A percentile compares a stretch with the other conserved stretches of the same genome.
phyloP scores from a whole-genome alignment of 2,329 filamentous ascomycete genomes.

The Pseudocercospora crystallina region DNA sequence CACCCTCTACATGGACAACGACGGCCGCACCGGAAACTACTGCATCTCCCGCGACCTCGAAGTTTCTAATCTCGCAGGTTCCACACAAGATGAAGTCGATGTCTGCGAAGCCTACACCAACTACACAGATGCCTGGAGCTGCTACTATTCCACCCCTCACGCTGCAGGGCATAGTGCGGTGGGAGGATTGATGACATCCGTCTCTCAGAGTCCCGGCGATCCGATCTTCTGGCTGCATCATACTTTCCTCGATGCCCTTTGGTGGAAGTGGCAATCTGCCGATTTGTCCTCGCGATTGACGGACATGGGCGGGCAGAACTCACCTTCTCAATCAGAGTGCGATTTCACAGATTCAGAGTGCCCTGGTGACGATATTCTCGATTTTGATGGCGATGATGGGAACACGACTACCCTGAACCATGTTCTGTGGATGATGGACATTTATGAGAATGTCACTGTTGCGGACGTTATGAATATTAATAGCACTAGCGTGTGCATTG shows the following conservation, averaged over 20 bases:
- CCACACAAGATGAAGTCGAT: conserved; percentile 13
- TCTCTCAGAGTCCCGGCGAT: conserved; percentile 7
- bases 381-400: too few relatives aligned
- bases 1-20: not conserved
- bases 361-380: too few relatives aligned
- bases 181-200: not conserved
- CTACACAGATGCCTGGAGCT: not conserved
- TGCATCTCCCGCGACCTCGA: not conserved
- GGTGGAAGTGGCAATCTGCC: conserved; percentile 14
- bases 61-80: not conserved
- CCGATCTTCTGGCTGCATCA: conserved; percentile 19
- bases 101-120: conserved; percentile 15
- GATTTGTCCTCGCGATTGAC: conserved; percentile 1
- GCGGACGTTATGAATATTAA: too few relatives aligned
- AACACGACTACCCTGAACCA: too few relatives aligned
- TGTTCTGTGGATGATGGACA: too few relatives aligned
- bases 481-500: too few relatives aligned
- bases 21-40: not conserved
- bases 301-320: conserved; percentile 2
- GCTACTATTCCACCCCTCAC: not conserved
- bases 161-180: conserved; percentile 6
- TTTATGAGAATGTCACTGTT: too few relatives aligned
- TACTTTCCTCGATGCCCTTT: conserved; percentile 13
- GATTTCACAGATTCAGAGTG: too few relatives aligned
- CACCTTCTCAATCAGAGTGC: too few relatives aligned